Evolutionary conservation across 768 basidiomycete species (phyloP).

Genomic region (Lentinula aciculospora): DNA sequence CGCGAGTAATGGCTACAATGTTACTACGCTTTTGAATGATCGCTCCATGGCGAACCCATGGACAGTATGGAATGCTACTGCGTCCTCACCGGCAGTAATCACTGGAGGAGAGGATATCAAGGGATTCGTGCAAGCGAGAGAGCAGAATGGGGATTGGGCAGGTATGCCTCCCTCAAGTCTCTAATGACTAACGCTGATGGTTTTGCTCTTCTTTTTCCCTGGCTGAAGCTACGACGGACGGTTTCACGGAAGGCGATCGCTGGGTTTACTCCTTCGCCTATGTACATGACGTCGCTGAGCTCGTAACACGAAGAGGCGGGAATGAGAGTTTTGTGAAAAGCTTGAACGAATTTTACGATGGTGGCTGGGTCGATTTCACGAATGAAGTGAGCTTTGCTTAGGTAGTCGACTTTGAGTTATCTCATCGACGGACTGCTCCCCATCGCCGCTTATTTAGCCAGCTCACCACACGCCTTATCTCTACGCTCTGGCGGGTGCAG

Average conservation of each 20-base stretch:
- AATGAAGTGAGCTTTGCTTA: slow-evolving; percentile 51
- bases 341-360: slow-evolving; percentile 51
- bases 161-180: too few species aligned
- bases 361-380: slow-evolving; percentile 75
- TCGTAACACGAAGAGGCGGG: slow-evolving; percentile 63
- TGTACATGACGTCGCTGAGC: slow-evolving; percentile 59
- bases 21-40: slow-evolving; percentile 37
- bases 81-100: not conserved
- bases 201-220: not conserved
- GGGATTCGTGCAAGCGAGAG: slow-evolving; percentile 80
- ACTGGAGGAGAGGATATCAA: slow-evolving; percentile 29
- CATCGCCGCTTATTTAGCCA: slow-evolving; percentile 36
- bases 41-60: slow-evolving; percentile 54
- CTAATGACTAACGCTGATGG: too few species aligned
- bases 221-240: slow-evolving; percentile 38
- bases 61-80: slow-evolving; percentile 51
- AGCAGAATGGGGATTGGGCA: slow-evolving; percentile 65
- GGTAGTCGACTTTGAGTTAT: not conserved
- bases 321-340: slow-evolving; percentile 58
- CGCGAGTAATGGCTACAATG: not conserved
- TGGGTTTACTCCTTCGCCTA: slow-evolving; percentile 80
- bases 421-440: not conserved
- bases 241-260: slow-evolving; percentile 81
- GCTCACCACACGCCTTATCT: slow-evolving; percentile 86
- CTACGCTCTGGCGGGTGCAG: slow-evolving; percentile 66